Conservation (phyloP, 192 early-diverging fungal species). For the Podila minutissima region DNA sequence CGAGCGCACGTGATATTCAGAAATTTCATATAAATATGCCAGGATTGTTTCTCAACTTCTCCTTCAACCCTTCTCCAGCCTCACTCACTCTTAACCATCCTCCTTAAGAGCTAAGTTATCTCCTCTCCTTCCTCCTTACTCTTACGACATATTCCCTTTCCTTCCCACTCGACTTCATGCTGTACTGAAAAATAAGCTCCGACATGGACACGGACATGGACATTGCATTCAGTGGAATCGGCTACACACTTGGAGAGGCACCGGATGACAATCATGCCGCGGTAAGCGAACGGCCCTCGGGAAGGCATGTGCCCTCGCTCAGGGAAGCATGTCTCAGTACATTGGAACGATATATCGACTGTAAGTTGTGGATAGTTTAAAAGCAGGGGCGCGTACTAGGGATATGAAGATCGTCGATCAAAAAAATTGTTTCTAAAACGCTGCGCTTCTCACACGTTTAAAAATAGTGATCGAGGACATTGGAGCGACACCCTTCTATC, state of each 20-base stretch:
- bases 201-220: background rate
- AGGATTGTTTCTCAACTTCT: background rate
- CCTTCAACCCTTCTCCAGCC: background rate
- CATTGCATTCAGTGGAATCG: slow-evolving; percentile 38
- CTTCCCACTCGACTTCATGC: background rate
- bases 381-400: background rate
- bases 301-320: slow-evolving; percentile 23
- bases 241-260: slow-evolving; percentile 27
- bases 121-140: background rate
- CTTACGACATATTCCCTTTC: background rate
- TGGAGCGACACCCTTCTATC: slow-evolving; percentile 42
- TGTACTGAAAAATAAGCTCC: background rate
- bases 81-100: background rate
- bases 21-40: no score
- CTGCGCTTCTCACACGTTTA: background rate
- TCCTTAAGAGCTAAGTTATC: background rate
- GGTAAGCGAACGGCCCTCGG: background rate
- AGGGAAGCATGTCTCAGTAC: slow-evolving; percentile 34
- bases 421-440: background rate
- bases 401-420: background rate
- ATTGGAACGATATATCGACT: slow-evolving; percentile 39
- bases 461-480: slow-evolving; percentile 39
- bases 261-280: background rate
- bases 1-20: no score
- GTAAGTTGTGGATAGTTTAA: slow-evolving; percentile 10